Conservation (phyloP, 805 yeast species). For the Lipomyces sp. region DNA sequence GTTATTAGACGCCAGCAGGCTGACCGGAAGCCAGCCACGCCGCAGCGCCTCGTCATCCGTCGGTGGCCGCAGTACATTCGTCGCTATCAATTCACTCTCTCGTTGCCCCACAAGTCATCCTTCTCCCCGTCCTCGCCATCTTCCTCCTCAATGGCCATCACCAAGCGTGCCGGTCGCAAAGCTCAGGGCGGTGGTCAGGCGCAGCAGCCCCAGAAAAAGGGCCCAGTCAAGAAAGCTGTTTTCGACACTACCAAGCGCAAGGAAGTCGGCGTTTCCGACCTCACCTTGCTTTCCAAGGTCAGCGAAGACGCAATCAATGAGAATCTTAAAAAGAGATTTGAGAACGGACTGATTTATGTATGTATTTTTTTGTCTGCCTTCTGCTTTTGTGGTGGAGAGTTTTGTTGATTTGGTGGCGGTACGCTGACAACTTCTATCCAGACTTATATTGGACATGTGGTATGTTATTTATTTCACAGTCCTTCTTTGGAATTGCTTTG, state of each 20-base stretch:
- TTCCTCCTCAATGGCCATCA: conserved; percentile 27
- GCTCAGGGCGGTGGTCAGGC: conserved; percentile 32
- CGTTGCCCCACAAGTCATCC: background rate
- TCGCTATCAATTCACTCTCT: background rate
- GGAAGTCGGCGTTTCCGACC: conserved; percentile 97
- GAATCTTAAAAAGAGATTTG: conserved; percentile 81
- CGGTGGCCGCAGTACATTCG: background rate
- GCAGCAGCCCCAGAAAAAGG: conserved; percentile 36
- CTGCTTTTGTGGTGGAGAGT: background rate
- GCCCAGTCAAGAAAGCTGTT: conserved; percentile 71
- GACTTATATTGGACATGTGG: conserved; percentile 42
- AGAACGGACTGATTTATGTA: conserved; percentile 81
- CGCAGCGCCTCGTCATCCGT: conserved; percentile 7
- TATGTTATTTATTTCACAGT: conserved; percentile 20
- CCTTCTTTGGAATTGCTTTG: background rate
- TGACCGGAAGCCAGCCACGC: conserved; percentile 9
- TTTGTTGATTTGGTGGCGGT: background rate
- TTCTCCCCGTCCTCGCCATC: background rate
- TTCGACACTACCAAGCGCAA: conserved; percentile 84
- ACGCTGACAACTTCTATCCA: conserved; percentile 11
- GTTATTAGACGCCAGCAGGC: too few species aligned
- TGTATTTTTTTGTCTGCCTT: conserved; percentile 8
- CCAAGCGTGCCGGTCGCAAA: conserved; percentile 31
- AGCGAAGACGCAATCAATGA: conserved; percentile 91
- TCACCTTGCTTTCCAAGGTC: conserved; percentile 82